Conservation (phyloP, 106 monocot species). For the Phalaenopsis aphrodite region DNA sequence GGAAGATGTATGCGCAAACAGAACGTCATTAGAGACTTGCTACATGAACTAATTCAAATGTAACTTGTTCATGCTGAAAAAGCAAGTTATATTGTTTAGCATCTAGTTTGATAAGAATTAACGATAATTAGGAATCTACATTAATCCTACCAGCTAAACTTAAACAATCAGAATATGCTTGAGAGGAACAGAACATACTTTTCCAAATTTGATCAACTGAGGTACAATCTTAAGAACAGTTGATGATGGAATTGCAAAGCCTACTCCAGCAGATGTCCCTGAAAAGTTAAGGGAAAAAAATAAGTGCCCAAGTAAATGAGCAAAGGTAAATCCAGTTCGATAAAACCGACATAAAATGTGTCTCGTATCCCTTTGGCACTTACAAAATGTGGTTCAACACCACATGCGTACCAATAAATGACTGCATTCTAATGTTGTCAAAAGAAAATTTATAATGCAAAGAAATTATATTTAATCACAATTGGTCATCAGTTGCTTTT, state of each 20-base stretch:
- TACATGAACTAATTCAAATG: background rate
- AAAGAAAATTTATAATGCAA: no score
- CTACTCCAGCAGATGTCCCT: slow-evolving; percentile 96
- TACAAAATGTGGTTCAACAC: no score
- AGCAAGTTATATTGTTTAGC: background rate
- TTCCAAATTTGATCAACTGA: slow-evolving; percentile 85
- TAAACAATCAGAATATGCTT: background rate
- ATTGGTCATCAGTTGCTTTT: no score
- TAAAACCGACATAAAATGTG: background rate
- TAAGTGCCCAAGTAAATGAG: background rate
- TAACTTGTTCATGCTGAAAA: background rate
- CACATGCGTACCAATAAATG: background rate
- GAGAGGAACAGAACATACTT: slow-evolving; percentile 32
- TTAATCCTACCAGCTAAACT: background rate
- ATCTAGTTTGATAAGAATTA: background rate
- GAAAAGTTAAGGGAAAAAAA: slow-evolving; percentile 9
- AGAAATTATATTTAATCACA: no score
- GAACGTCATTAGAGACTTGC: background rate
- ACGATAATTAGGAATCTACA: background rate
- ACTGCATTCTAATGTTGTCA: no score
- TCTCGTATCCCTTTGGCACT: no score
- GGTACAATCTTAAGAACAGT: slow-evolving; percentile 84
- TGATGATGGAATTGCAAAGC: slow-evolving; percentile 94
- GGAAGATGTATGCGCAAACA: background rate
- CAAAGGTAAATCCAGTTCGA: background rate